Evolutionary conservation across 345 rosid species (phyloP), one percentile per base, ranked within the genome.

Genomic region (Rhizophora apiculata): DNA sequence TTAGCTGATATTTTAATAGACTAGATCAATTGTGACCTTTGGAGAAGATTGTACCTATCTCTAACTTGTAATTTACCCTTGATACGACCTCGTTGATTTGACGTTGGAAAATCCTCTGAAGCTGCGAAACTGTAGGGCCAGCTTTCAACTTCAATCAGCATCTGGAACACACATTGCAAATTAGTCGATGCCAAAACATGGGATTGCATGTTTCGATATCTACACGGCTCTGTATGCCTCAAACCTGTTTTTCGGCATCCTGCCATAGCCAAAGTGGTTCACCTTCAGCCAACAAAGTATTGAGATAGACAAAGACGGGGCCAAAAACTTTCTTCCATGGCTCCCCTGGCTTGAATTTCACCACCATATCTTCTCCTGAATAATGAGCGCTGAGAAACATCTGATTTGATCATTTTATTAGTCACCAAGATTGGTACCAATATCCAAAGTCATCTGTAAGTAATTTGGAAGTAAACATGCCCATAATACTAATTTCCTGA

Each of bases 71-170:
- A 83, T 81, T 92, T 87, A 10, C 94, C 97, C 60, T 65, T 72
- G 71, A 84, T 77, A 52, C 72, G 75, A 65, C 99, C 99, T 64
- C 99, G 86, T 76, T 92, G 82, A 53, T 84, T 87, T 56, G 88
- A 58, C 69, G 78, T 82, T 22, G 72, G 85, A 74, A 86, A 92
- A 77, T 95, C 96, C 77, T 95, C 91, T 3, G 97, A 88, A 73
- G 95, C 90, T 21, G 96, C 96, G 74, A 95, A 95, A 73, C 76
- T 79, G 65, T 95, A 92, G 4, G 97, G 99, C 99, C 99, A 92
- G 63, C 82, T 89, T 70, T 88, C 79, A 32, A 81, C 89, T 82
- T 95, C 93, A 59, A 43, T 74, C 76, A 68, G 80, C 91, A 83
- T 85, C 96, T 91, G 76, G 76, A 72, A 37, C 24, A 67, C 34